These are phyloP conservation scores for Leucosporidium scottii DNA, from an alignment of 768 basidiomycete species.

Conservation along the genomic window DNA sequence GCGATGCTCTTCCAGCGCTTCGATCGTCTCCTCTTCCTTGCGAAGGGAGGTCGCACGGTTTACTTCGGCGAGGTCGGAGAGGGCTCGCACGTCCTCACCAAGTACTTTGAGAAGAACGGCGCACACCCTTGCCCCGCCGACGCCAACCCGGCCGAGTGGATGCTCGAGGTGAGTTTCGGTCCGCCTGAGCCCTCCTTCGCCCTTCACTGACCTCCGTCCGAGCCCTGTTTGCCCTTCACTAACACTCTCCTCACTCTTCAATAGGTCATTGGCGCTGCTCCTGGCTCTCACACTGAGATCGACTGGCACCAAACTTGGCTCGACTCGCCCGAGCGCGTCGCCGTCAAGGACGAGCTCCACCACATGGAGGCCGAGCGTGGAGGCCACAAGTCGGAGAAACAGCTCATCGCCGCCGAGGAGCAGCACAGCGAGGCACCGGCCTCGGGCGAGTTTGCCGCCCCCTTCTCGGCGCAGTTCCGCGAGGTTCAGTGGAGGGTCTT, in stretches of 20 bases:
- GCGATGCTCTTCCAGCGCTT: slow-evolving; percentile 66
- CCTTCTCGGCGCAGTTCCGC: slow-evolving; percentile 8
- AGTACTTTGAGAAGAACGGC: slow-evolving; percentile 47
- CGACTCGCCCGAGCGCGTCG: slow-evolving; percentile 55
- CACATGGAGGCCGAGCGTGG: slow-evolving; percentile 10
- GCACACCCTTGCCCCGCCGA: slow-evolving; percentile 55
- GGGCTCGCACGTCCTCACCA: background rate
- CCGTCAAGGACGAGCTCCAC: slow-evolving; percentile 46
- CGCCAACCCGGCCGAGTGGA: slow-evolving; percentile 71
- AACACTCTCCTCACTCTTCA: background rate
- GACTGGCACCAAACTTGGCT: slow-evolving; percentile 85
- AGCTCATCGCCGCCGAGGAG: background rate
- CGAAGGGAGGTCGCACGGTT: slow-evolving; percentile 20
- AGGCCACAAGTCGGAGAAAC: slow-evolving; percentile 35
- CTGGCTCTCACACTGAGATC: slow-evolving; percentile 47
- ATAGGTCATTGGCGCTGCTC: slow-evolving; percentile 1
- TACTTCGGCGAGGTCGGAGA: slow-evolving; percentile 18
- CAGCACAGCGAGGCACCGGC: background rate
- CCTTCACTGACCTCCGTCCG: slow-evolving; percentile 1
- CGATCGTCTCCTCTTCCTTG: slow-evolving; percentile 45
- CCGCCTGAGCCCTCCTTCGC: too few relatives aligned
- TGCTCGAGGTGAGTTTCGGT: slow-evolving; percentile 30
- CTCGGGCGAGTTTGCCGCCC: slow-evolving; percentile 11
- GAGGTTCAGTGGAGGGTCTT: background rate
- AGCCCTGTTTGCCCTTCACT: too few relatives aligned